These are phyloP conservation scores for Syzygium oleosum DNA, from an alignment of 345 rosid genomes.

Conservation along the genomic window DNA sequence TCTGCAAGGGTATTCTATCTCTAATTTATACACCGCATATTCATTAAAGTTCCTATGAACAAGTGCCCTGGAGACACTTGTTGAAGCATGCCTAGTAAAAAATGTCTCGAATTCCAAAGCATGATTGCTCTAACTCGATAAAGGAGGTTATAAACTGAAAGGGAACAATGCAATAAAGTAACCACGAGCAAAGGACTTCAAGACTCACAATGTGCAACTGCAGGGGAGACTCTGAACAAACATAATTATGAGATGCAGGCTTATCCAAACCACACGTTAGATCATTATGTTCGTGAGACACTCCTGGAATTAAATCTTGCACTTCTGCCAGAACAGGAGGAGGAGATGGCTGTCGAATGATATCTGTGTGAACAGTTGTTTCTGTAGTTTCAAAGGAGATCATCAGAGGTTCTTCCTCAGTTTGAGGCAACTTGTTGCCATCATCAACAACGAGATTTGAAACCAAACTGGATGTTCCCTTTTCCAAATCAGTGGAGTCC, in stretches of 20 bases:
- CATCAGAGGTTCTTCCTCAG: constrained; percentile 62
- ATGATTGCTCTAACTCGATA: neutral
- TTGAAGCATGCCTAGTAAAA: neutral
- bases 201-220: constrained; percentile 86
- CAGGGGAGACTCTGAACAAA: constrained; percentile 63
- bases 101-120: neutral
- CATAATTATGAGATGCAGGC: constrained; percentile 39
- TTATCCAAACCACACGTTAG: constrained; percentile 36
- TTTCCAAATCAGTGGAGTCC: constrained; percentile 24
- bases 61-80: neutral
- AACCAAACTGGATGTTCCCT: constrained; percentile 31
- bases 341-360: constrained; percentile 90
- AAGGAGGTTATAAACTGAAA: neutral
- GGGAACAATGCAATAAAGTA: neutral
- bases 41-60: neutral
- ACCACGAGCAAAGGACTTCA: neutral
- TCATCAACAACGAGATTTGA: constrained; percentile 16
- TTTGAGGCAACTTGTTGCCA: constrained; percentile 20
- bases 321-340: constrained; percentile 93
- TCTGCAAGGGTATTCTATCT: neutral
- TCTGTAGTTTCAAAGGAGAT: constrained; percentile 85
- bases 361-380: constrained; percentile 22
- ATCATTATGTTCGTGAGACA: constrained; percentile 40
- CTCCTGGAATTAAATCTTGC: constrained; percentile 57
- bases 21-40: neutral